These are phyloP conservation scores for Fusarium citri DNA, from an alignment of 2,329 filamentous ascomycete genomes.

Conservation along the genomic window DNA sequence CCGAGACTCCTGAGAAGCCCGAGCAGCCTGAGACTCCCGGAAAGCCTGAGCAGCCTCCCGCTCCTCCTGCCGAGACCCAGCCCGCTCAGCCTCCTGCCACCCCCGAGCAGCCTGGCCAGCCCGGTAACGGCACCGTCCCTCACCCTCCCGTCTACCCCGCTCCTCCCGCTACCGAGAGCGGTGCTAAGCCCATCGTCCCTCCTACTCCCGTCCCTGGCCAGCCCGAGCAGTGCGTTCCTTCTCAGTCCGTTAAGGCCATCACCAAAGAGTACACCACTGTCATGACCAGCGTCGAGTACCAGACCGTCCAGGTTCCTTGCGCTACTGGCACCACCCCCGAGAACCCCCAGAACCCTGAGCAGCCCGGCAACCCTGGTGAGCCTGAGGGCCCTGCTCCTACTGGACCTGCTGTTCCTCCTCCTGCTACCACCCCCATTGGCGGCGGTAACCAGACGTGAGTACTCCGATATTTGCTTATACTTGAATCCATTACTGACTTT, in stretches of 20 bases:
- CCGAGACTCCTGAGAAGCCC: conserved; percentile 15
- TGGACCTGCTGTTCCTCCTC: conserved; percentile 45
- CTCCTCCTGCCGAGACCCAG: conserved; percentile 16
- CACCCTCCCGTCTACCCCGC: conserved; percentile 36
- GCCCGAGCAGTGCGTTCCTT: conserved; percentile 39
- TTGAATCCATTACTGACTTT: conserved; percentile 15
- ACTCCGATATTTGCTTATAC: neutral
- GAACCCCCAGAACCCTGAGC: conserved; percentile 11
- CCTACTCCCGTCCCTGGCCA: conserved; percentile 27
- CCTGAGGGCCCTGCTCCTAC: conserved; percentile 19
- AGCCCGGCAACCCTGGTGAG: conserved; percentile 12
- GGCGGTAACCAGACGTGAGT: conserved; percentile 52
- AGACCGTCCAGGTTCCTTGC: conserved; percentile 50
- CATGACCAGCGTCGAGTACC: conserved; percentile 66
- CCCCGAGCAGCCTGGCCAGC: conserved; percentile 11
- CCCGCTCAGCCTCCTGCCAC: conserved; percentile 1
- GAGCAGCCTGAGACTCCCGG: neutral
- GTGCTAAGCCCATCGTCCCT: conserved; percentile 32
- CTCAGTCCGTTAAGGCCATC: conserved; percentile 61
- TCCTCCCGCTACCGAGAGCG: conserved; percentile 25
- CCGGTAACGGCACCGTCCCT: conserved; percentile 41
- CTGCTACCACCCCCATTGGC: conserved; percentile 38
- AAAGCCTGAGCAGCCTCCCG: conserved; percentile 33
- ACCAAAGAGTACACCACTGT: conserved; percentile 68
- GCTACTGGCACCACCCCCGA: conserved; percentile 31